Evolutionary conservation across 345 rosid genomes (phyloP).

Genomic region (Cardamine resedifolia): DNA sequence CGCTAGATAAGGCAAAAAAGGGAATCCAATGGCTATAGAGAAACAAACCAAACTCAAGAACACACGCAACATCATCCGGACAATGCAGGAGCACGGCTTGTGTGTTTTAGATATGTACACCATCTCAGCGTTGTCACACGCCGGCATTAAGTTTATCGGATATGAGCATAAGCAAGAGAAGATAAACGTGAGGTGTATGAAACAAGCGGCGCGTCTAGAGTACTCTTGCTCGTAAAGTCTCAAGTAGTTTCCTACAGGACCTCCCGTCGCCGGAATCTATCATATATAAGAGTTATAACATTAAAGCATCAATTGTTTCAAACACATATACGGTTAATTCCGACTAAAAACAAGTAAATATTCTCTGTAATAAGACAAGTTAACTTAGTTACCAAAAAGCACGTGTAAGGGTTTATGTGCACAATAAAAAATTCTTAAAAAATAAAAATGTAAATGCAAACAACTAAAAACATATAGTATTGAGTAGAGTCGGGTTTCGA

Average conservation of each 20-base stretch:
- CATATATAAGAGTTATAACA: neutral
- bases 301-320: neutral
- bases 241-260: slow-evolving; percentile 52
- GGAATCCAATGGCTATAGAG: slow-evolving; percentile 57
- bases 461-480: too few relatives aligned
- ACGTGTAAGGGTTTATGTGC: neutral
- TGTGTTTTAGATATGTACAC: slow-evolving; percentile 36
- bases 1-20: slow-evolving; percentile 53
- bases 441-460: neutral
- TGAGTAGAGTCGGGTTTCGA: neutral
- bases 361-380: neutral
- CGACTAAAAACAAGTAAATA: too few relatives aligned
- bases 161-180: slow-evolving; percentile 55
- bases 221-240: slow-evolving; percentile 43
- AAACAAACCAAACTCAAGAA: slow-evolving; percentile 43
- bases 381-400: neutral
- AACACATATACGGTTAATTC: neutral
- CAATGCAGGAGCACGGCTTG: slow-evolving; percentile 54
- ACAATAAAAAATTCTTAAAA: neutral
- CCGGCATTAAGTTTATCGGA: slow-evolving; percentile 70
- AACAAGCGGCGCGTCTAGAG: slow-evolving; percentile 41
- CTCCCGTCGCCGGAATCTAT: slow-evolving; percentile 60
- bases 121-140: slow-evolving; percentile 58
- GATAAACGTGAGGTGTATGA: slow-evolving; percentile 54
- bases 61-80: slow-evolving; percentile 45